phyloP scores from a whole-genome alignment of 331 rosid genomes.

The Phaseolus coccineus region DNA sequence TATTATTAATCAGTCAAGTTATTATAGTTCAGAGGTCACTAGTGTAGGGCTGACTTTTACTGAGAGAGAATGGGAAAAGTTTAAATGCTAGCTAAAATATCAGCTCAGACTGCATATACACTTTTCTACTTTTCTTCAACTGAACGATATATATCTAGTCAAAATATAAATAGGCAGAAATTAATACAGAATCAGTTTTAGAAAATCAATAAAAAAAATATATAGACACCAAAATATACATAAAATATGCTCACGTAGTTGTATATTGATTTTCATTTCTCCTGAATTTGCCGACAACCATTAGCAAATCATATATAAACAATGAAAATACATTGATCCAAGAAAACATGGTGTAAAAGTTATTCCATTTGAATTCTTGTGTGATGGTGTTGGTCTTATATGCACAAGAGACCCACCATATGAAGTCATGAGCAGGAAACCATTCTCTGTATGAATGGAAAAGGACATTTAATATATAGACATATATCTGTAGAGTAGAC shows the following conservation, averaged over 20 bases:
- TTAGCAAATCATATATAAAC: not conserved
- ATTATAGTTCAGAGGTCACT: not conserved
- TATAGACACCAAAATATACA: not conserved
- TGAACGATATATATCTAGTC: not conserved
- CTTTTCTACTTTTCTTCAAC: not conserved
- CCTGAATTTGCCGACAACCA: not conserved
- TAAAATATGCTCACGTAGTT: not conserved
- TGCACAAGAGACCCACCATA: not conserved
- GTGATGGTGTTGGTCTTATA: not conserved
- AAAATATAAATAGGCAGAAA: not conserved
- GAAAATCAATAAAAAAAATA: not conserved
- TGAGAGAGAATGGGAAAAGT: not conserved
- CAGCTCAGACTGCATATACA: not conserved
- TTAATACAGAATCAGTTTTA: not conserved
- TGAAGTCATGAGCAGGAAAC: conserved; percentile 3
- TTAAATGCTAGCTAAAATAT: not conserved
- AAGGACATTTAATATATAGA: not conserved
- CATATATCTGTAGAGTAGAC: not conserved
- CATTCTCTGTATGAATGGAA: not conserved
- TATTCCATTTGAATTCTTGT: not conserved
- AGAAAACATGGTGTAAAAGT: not conserved
- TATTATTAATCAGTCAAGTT: not conserved
- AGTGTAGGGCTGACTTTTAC: not conserved
- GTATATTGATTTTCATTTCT: not conserved
- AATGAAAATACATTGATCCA: not conserved